Evolutionary conservation across 2,329 filamentous ascomycete species (phyloP), one percentile per base, ranked within the genome.

Genomic region (Botrytis medusae): DNA sequence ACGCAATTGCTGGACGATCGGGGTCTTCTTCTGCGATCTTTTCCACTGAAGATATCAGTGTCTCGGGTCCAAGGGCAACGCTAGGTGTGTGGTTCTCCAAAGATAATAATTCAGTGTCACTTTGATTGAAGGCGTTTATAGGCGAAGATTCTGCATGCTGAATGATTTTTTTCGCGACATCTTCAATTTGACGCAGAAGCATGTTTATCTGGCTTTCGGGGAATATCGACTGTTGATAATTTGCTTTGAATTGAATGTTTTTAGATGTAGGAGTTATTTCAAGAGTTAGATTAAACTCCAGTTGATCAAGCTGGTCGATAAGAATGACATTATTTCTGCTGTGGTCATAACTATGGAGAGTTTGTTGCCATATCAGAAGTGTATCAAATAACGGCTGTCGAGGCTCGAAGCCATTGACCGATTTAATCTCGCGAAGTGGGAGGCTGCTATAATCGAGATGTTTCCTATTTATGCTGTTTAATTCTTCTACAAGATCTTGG

Each of bases 321-420:
- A 94, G 85, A 16, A 79, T 81, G 0, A 95, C 83, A 2, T 80
- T 51, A 4, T 81, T 77, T 1, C 76, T 74, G 75, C 78, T 77
- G 77, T 83, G 79, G 5, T 79, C 75, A n/a, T 79, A 76, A 3
- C 76, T 75, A 42, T 84, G 82, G 1, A 92, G 83, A 0, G 91
- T 92, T 79, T 97, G 91, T 78, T 98, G 95, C 85, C 95, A 98
- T 0, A 95, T 90, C 78, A 97, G 91, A 0, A 97, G 84, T 0
- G 91, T 87, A 77, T 97, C 93, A 77, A 95, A 97, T 0, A 97
- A 82, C 1, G 83, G 82, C 57, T 88, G 85, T 0, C 86, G 84
- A 0, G 89, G 84, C 42, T 85, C 82, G 0, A 91, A 74, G 0
- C 86, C 87, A 4, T 86, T 87, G 1, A 87, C 82, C 76, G 87